Base-by-base conservation (phyloP, 306 rosid genomes). In the Pterocarpus santalinus region DNA sequence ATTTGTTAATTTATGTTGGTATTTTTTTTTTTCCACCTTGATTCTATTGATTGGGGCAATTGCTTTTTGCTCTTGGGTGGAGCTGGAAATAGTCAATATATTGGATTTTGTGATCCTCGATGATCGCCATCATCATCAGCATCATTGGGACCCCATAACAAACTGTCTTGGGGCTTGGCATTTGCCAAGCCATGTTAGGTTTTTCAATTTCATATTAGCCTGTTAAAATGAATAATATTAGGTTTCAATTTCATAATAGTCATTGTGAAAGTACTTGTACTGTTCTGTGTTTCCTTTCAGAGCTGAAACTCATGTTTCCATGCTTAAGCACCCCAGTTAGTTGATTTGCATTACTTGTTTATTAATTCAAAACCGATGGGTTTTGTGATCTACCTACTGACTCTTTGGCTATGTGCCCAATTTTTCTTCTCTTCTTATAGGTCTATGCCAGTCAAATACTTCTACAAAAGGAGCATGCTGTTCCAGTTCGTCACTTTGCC, bases 401-500 rank as follows among this genome's bases (percentile, higher is more conserved):
- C 8, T 73, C 16, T 8, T 14, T 17, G 8, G 41, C 15, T 65
- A 39, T 71, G 64, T 64, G 62, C 5, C 1, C 41, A 8, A 44
- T 33, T 79, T 81, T 81, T 65, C 32, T 15, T 30, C 36, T 61
- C 44, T 73, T 81, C 9, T 39, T 12, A 69, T 83, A 95, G 98
- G 77, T 93, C 57, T 85, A 80, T 86, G 93, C 89, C 60, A 83
- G 87, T 81, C 92, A 88, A 86, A 69, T 83, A 34, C 81, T 89
- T 76, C 72, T 92, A 44, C 97, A 87, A 36, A 94, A 82, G 84
- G 94, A 89, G 74, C 72, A 80, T 87, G 88, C 88, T 44, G 66
- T 92, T 88, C 94, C 91, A 4, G 92, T 89, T 63, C 98, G 99
- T 67, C 80, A 72, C 88, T 95, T 86, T 75, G 97, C 98, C 60